Base-by-base conservation (phyloP, 2,329 filamentous ascomycete species). In the Fusarium nodosum region DNA sequence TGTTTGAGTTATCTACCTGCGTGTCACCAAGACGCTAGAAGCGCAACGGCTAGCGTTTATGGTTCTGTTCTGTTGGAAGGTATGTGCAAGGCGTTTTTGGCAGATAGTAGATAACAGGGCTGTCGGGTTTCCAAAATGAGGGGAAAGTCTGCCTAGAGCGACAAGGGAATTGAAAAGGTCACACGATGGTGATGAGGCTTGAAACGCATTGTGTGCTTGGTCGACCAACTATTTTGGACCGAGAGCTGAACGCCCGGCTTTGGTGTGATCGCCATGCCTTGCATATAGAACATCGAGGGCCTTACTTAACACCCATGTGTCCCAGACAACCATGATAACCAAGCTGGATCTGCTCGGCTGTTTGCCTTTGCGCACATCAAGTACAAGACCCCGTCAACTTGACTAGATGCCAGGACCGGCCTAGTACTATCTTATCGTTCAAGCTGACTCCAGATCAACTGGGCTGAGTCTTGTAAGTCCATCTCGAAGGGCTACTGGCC, bases 241-340 rank as follows among this genome's bases (percentile, higher is more conserved):
- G 33, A 62, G 60, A 58, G 58, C 68, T 72, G 52, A 48, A 28
- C 61, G 68, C 70, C 72, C 66, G 70, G 66, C 61, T 68, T 59
- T 68, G 66, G 70, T 72, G 61, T 45, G 48, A 59, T 63, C 41
- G 51, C 53, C 30, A 52, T 50, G 51, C 47, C 52, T 55, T 68
- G 60, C 57, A 51, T 46, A 20, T 12, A 45, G 51, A 42, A 41
- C 28, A 30, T 30, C 18, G 28, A 47, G 64, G 51, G 60, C 64
- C 66, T 71, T 75, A 72, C 72, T 74, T 74, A 74, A 74, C 66
- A 53, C 55, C 46, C 56, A 56, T 47, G 18, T 15, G 55, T 42
- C 72, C 72, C 71, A 57, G 60, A 42, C 50, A 24, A 22, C 53
- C 44, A 44, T 24, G 34, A 46, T 26, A 22, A 26, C 41, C n/a